These are phyloP conservation scores for Botrytis porri DNA, from an alignment of 2,329 filamentous ascomycete species.

Conservation along the genomic window DNA sequence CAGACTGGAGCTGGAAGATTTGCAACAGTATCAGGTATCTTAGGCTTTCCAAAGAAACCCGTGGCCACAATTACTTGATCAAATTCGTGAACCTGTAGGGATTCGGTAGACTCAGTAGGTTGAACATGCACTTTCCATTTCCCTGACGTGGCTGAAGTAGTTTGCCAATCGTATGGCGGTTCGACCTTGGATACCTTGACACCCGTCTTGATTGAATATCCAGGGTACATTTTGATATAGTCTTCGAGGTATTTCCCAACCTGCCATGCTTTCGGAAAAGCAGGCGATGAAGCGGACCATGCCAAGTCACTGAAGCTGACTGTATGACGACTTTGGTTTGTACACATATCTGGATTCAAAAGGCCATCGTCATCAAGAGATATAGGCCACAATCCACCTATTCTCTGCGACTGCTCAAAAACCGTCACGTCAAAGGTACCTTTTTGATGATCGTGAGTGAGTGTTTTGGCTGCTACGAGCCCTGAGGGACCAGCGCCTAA, in stretches of 20 bases:
- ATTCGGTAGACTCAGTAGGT: not conserved
- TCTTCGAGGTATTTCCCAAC: constrained; percentile 67
- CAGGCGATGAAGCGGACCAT: constrained; percentile 59
- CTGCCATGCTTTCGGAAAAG: constrained; percentile 75
- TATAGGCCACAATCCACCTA: constrained; percentile 76
- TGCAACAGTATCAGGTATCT: constrained; percentile 48
- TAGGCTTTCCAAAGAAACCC: constrained; percentile 69
- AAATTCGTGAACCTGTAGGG: constrained; percentile 44
- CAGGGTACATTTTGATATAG: constrained; percentile 57
- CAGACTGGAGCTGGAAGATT: constrained; percentile 47
- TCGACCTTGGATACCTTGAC: constrained; percentile 27
- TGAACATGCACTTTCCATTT: constrained; percentile 29
- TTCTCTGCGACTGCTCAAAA: constrained; percentile 61
- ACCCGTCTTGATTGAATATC: constrained; percentile 29
- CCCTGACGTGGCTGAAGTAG: not conserved
- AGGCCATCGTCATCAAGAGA: constrained; percentile 47
- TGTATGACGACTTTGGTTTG: constrained; percentile 75
- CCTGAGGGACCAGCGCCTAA: constrained; percentile 67
- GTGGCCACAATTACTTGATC: constrained; percentile 71
- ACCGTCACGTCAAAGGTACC: constrained; percentile 64
- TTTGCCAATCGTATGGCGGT: constrained; percentile 6
- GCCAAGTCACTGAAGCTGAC: constrained; percentile 70
- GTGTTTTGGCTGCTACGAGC: constrained; percentile 68
- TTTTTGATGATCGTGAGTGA: constrained; percentile 57
- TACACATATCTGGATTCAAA: constrained; percentile 64